Evolutionary conservation across 306 rosid species (phyloP), one percentile per base, ranked within the genome.

Genomic region (Lathyrus tuberosus): DNA sequence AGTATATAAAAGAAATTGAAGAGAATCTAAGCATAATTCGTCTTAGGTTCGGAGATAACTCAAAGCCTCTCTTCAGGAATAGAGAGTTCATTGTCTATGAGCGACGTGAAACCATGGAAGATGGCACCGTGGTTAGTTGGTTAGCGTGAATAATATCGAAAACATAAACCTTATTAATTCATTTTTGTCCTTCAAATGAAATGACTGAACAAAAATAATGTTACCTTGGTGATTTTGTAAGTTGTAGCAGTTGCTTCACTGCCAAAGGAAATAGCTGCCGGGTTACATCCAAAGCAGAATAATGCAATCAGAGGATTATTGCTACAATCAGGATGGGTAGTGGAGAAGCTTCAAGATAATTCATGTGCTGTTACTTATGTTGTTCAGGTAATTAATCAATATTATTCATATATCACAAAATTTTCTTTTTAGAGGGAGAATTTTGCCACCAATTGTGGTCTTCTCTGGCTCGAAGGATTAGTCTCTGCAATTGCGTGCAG

Each of bases 211-310:
- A 15, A 47, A n/a, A 46, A 1, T 1, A 53, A 53, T 11, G 15
- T 57, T 13, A 28, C n/a, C 3, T 8, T 12, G 9, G 6, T 8
- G 0, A 2, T 2, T 33, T 14, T 56, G 47, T 71, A 89, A 95
- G 96, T 91, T 69, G 97, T 91, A 61, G 97, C 96, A 73, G 93
- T 91, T 59, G 97, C 96, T 69, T 91, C 97, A 71, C 78, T 91
- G 52, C 97, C 96, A 38, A 88, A 91, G 79, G 91, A 91, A 78
- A 91, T 91, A 73, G 97, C 97, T 13, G 93, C 91, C 11, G 96
- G 97, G 41, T 76, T 91, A 68, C 87, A 88, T 41, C 97, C 96
- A 9, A 85, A 86, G 91, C 84, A 88, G 80, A 88, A 77, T 33
- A 86, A 91, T 76, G 85, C 97, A 63, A 91, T 91, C 42, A 88